These are phyloP conservation scores for Nannochloris sp. DNA, from an alignment of 139 green algal genomes.

Conservation along the genomic window DNA sequence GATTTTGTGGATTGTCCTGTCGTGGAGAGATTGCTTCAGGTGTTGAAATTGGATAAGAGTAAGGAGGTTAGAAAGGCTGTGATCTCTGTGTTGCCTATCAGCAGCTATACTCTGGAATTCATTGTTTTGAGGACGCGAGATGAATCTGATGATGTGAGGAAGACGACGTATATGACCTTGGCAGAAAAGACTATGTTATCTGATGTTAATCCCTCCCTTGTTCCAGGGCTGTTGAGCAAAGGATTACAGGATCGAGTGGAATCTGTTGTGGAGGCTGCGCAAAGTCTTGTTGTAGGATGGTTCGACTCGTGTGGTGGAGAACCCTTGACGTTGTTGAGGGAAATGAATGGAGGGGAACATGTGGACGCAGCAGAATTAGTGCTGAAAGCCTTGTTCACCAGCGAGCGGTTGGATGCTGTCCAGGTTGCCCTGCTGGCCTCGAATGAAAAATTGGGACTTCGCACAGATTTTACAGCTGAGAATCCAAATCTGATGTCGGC, in stretches of 20 bases:
- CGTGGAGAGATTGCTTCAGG: slow-evolving; percentile 24
- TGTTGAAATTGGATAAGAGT: slow-evolving; percentile 48
- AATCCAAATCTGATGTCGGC: slow-evolving; percentile 9
- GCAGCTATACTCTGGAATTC: slow-evolving; percentile 17
- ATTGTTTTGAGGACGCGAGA: slow-evolving; percentile 46
- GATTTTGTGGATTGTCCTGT: slow-evolving; percentile 41
- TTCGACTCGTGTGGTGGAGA: slow-evolving; percentile 34
- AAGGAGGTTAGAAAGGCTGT: slow-evolving; percentile 57
- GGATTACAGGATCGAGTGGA: slow-evolving; percentile 41
- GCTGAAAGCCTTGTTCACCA: slow-evolving; percentile 30
- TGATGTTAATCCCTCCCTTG: slow-evolving; percentile 17
- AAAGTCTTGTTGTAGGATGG: slow-evolving; percentile 33
- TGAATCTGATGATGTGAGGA: slow-evolving; percentile 46
- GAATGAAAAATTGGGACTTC: slow-evolving; percentile 22
- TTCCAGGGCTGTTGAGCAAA: slow-evolving; percentile 25
- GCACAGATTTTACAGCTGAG: slow-evolving; percentile 4
- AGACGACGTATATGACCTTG: slow-evolving; percentile 39
- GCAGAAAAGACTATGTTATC: slow-evolving; percentile 28
- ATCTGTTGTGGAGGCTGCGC: slow-evolving; percentile 16
- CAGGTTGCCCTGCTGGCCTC: slow-evolving; percentile 18
- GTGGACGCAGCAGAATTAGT: slow-evolving; percentile 30
- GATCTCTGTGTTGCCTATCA: slow-evolving; percentile 37
- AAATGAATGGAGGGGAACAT: slow-evolving; percentile 30
- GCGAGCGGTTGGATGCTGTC: slow-evolving; percentile 17
- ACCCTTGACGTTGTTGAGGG: slow-evolving; percentile 24